Percentiles rank a stretch among this genome's conserved stretches.
These are phyloP conservation scores for Calamus simplicifolius DNA, from an alignment of 176 grass and related monocot species.

Conservation along the genomic window DNA sequence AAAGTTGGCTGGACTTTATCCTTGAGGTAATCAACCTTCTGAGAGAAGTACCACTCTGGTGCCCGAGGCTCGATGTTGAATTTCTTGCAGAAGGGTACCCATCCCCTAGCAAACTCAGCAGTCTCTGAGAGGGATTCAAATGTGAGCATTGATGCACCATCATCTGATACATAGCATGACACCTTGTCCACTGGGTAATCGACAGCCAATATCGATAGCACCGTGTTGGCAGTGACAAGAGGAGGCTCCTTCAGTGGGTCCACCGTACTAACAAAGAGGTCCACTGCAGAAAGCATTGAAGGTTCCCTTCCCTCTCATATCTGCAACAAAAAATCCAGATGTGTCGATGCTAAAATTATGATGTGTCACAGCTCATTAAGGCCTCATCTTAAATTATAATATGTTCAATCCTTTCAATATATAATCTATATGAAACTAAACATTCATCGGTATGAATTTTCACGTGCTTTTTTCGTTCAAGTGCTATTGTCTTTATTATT, in stretches of 20 bases:
- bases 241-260: conserved; percentile 96
- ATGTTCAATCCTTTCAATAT: too few relatives aligned
- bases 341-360: too few relatives aligned
- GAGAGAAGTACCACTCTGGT: conserved; percentile 86
- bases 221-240: conserved; percentile 89
- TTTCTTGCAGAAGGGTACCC: conserved; percentile 99
- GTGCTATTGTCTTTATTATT: too few relatives aligned
- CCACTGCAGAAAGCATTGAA: conserved; percentile 68
- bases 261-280: conserved; percentile 90
- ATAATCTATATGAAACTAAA: too few relatives aligned
- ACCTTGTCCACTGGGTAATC: conserved; percentile 98
- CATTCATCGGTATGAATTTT: too few relatives aligned
- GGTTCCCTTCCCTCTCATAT: conserved; percentile 85
- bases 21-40: conserved; percentile 95
- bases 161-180: conserved; percentile 96
- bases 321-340: conserved; percentile 21
- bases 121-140: conserved; percentile 90
- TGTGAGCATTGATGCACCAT: conserved; percentile 95
- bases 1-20: conserved; percentile 93
- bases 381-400: too few relatives aligned
- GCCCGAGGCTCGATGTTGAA: conserved; percentile 92
- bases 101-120: conserved; percentile 89
- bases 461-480: too few relatives aligned
- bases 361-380: too few relatives aligned
- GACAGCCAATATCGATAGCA: conserved; percentile 90